Evolutionary conservation across 345 rosid species (phyloP).

Genomic region (Aquilaria sinensis): DNA sequence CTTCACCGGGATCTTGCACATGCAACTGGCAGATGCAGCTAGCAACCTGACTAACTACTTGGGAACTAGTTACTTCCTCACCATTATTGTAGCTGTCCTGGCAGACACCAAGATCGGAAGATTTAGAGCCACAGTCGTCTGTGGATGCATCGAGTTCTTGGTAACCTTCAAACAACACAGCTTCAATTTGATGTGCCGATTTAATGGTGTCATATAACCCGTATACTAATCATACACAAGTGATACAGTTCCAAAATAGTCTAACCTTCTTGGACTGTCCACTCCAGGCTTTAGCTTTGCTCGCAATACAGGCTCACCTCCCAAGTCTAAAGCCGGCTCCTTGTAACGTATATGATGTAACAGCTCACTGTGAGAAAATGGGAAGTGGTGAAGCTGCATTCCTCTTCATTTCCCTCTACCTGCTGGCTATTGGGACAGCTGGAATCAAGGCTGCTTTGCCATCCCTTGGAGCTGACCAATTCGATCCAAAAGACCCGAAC

Average conservation of each 20-base stretch:
- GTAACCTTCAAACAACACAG: slow-evolving; percentile 1
- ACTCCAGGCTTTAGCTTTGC: slow-evolving; percentile 33
- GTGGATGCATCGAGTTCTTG: slow-evolving; percentile 38
- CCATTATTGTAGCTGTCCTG: slow-evolving; percentile 33
- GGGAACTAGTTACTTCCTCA: slow-evolving; percentile 38
- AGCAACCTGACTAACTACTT: slow-evolving; percentile 43
- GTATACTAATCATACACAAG: neutral
- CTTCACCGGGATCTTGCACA: slow-evolving; percentile 45
- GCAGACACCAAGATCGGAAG: slow-evolving; percentile 47
- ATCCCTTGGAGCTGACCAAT: slow-evolving; percentile 63
- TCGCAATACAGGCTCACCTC: slow-evolving; percentile 44
- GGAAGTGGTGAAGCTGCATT: slow-evolving; percentile 26
- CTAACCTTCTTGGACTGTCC: neutral
- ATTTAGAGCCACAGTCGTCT: slow-evolving; percentile 32
- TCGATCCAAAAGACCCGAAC: slow-evolving; percentile 39
- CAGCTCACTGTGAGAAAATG: slow-evolving; percentile 26
- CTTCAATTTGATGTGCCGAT: too few relatives aligned
- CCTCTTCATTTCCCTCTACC: slow-evolving; percentile 32
- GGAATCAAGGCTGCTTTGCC: slow-evolving; percentile 51
- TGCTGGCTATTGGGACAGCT: slow-evolving; percentile 34
- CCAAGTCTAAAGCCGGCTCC: slow-evolving; percentile 32
- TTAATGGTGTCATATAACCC: too few relatives aligned
- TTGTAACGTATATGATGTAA: slow-evolving; percentile 29
- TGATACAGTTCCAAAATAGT: neutral
- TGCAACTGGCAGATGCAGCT: slow-evolving; percentile 41